Conservation (phyloP, 1,139 yeast species). For the Candida sanyaensis region DNA sequence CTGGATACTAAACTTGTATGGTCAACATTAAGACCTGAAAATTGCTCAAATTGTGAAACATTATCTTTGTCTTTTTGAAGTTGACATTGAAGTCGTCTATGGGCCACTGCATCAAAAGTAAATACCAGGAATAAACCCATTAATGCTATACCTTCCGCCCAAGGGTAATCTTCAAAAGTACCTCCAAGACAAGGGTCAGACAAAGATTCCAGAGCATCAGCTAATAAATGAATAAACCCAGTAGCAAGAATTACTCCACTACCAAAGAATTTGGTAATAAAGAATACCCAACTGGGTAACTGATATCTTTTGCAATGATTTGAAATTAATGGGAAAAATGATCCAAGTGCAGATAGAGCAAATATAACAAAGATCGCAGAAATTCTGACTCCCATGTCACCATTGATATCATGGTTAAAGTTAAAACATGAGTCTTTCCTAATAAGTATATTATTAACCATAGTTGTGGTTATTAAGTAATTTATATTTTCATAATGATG, state of each 20-base stretch:
- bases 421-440: slow-evolving; percentile 18
- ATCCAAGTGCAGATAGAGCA: slow-evolving; percentile 31
- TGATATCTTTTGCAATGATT: slow-evolving; percentile 19
- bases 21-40: neutral
- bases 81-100: slow-evolving; percentile 19
- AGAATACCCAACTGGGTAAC: slow-evolving; percentile 29
- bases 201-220: slow-evolving; percentile 28
- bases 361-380: slow-evolving; percentile 33
- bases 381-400: slow-evolving; percentile 26
- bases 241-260: slow-evolving; percentile 40
- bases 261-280: slow-evolving; percentile 29
- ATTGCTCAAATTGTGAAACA: neutral
- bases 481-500: neutral
- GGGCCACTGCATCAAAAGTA: slow-evolving; percentile 30
- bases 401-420: slow-evolving; percentile 19
- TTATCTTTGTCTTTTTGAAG: neutral
- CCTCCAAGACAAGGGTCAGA: slow-evolving; percentile 32
- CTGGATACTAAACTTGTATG: neutral
- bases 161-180: slow-evolving; percentile 30
- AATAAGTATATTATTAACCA: neutral
- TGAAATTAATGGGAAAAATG: slow-evolving; percentile 33
- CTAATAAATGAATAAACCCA: slow-evolving; percentile 35
- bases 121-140: slow-evolving; percentile 35
- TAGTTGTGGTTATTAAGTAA: neutral
- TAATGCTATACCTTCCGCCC: slow-evolving; percentile 36